Evolutionary conservation across 176 grass and related monocot species (phyloP).

Genomic region (sorghum (Sorghum bicolor)): DNA sequence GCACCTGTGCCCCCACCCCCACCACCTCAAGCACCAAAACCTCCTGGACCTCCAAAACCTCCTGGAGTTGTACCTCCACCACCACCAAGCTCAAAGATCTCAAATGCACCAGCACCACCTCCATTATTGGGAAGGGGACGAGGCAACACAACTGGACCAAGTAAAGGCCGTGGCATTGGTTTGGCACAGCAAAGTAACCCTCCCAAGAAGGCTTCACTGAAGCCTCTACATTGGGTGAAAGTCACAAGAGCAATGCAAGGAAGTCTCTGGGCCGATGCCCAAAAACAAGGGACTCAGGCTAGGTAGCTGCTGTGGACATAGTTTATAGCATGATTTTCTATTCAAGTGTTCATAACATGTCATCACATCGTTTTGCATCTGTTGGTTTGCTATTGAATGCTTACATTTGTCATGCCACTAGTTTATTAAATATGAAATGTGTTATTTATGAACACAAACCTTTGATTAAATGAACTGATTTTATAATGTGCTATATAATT

Average conservation of each 20-base stretch:
- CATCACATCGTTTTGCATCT: background rate
- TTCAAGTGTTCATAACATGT: slow-evolving; percentile 15
- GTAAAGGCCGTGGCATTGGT: slow-evolving; percentile 64
- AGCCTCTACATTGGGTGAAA: slow-evolving; percentile 98
- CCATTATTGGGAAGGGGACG: slow-evolving; percentile 60
- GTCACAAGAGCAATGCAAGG: slow-evolving; percentile 93
- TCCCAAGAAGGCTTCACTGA: slow-evolving; percentile 81
- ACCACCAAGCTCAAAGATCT: slow-evolving; percentile 58
- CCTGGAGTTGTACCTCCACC: slow-evolving; percentile 44
- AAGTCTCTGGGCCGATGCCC: slow-evolving; percentile 98
- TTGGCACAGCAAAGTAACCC: slow-evolving; percentile 54
- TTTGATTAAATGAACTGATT: slow-evolving; percentile 17
- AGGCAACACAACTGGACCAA: slow-evolving; percentile 34
- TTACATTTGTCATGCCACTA: slow-evolving; percentile 8
- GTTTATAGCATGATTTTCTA: background rate
- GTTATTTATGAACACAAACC: slow-evolving; percentile 20
- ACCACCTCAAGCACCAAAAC: slow-evolving; percentile 50
- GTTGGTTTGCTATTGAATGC: slow-evolving; percentile 14
- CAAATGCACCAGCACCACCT: slow-evolving; percentile 56
- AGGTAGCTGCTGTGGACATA: slow-evolving; percentile 54
- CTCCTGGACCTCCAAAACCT: slow-evolving; percentile 46
- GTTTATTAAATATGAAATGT: slow-evolving; percentile 10
- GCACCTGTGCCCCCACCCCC: slow-evolving; percentile 51
- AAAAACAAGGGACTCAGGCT: slow-evolving; percentile 76
- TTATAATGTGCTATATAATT: background rate